Conservation (phyloP, 2,329 filamentous ascomycete genomes). For the Cyphellophora europaea region DNA sequence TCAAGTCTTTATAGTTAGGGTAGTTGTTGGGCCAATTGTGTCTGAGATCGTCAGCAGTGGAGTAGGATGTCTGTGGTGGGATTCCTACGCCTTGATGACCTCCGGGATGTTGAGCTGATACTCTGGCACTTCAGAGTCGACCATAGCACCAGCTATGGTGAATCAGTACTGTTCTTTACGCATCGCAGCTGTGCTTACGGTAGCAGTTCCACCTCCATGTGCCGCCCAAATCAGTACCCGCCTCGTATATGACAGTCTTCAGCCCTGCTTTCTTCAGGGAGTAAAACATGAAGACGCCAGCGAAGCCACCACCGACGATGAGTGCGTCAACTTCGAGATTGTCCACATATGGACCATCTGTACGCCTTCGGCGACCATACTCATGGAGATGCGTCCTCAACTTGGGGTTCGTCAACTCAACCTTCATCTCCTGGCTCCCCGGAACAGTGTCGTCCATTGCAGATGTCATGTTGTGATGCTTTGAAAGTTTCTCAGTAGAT, state of each 20-base stretch:
- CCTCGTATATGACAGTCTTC: constrained; percentile 43
- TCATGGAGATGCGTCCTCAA: constrained; percentile 18
- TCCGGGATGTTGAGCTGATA: constrained; percentile 40
- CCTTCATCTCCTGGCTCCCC: too few relatives aligned
- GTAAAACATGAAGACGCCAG: constrained; percentile 44
- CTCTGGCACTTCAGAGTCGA: constrained; percentile 35
- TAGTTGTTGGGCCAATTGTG: constrained; percentile 38
- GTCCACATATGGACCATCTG: constrained; percentile 21
- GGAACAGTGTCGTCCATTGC: too few relatives aligned
- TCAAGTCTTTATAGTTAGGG: constrained; percentile 30
- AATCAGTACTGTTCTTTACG: too few relatives aligned
- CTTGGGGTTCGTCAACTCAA: constrained; percentile 9
- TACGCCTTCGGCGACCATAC: constrained; percentile 17
- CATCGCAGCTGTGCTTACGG: too few relatives aligned
- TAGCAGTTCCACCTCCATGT: constrained; percentile 31
- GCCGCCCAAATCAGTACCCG: constrained; percentile 35
- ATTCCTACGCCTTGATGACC: too few relatives aligned
- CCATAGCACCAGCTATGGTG: constrained; percentile 12
- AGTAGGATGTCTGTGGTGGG: too few relatives aligned
- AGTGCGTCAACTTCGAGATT: constrained; percentile 21
- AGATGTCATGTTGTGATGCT: too few relatives aligned
- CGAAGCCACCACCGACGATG: constrained; percentile 23
- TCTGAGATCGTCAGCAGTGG: too few relatives aligned
- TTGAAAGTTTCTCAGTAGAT: too few relatives aligned
- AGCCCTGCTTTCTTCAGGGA: constrained; percentile 42